Evolutionary conservation across 1,284 basidiomycete species (phyloP).

Genomic region (Sutorius eximius): DNA sequence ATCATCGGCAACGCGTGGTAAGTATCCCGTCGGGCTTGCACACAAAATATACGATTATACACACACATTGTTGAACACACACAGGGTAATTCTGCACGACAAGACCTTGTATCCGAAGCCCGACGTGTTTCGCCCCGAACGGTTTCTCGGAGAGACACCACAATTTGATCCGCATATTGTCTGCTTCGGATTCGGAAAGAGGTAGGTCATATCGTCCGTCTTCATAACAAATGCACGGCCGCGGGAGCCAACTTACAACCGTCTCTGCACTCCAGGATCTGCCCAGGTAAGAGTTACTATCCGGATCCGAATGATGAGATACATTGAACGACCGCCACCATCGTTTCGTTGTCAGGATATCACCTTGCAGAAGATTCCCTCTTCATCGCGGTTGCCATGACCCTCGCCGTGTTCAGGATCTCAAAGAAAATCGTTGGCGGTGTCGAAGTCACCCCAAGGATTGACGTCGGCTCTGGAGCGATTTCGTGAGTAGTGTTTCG

Average conservation of each 20-base stretch:
- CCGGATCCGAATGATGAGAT: neutral
- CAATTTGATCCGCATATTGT: slow-evolving; percentile 19
- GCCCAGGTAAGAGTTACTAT: slow-evolving; percentile 15
- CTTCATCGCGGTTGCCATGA: slow-evolving; percentile 20
- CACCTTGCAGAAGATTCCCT: slow-evolving; percentile 17
- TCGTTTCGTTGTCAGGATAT: slow-evolving; percentile 1
- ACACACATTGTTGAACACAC: neutral
- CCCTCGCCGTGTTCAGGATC: slow-evolving; percentile 18
- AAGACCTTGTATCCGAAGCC: slow-evolving; percentile 22
- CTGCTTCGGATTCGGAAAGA: slow-evolving; percentile 24
- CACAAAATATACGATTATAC: neutral
- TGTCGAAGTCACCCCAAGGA: slow-evolving; percentile 10
- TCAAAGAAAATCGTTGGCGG: slow-evolving; percentile 22
- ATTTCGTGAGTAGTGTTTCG: slow-evolving; percentile 11
- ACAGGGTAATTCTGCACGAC: slow-evolving; percentile 21
- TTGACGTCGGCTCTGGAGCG: slow-evolving; percentile 1
- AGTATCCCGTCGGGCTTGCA: neutral
- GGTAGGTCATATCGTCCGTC: slow-evolving; percentile 3
- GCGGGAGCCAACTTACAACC: neutral
- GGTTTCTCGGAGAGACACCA: slow-evolving; percentile 20
- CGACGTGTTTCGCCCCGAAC: slow-evolving; percentile 24
- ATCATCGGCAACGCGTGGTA: slow-evolving; percentile 29
- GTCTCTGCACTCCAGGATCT: slow-evolving; percentile 10
- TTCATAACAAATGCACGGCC: neutral
- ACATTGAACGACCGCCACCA: neutral